phyloP scores from a whole-genome alignment of 805 yeast species.

The Kockiozyma suomiensis region DNA sequence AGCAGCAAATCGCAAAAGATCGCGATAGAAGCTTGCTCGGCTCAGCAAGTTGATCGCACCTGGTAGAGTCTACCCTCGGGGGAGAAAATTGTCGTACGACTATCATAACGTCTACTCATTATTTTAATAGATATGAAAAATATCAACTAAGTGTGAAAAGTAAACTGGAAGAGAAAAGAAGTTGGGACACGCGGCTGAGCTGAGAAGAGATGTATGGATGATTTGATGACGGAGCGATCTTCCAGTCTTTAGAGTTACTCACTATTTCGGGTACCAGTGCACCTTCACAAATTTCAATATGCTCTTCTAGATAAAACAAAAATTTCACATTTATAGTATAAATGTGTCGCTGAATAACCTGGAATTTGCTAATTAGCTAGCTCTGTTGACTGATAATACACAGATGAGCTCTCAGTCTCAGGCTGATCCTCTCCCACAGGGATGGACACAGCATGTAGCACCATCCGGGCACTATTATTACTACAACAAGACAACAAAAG shows the following conservation, averaged over 20 bases:
- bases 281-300: no score
- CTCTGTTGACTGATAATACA: not conserved
- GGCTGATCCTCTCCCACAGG: slow-evolving; percentile 35
- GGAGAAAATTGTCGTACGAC: slow-evolving; percentile 96
- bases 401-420: not conserved
- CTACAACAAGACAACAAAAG: slow-evolving; percentile 45
- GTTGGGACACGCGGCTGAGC: slow-evolving; percentile 9
- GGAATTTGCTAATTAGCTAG: no score
- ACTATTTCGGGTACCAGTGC: no score
- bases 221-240: slow-evolving; percentile 6
- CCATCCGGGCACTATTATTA: slow-evolving; percentile 48
- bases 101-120: slow-evolving; percentile 98
- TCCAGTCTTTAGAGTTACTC: not conserved
- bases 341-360: no score
- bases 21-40: not conserved
- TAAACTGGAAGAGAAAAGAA: no score
- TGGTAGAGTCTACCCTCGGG: slow-evolving; percentile 99
- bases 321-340: no score
- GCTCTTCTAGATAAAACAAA: no score
- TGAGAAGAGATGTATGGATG: not conserved
- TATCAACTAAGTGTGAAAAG: no score
- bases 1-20: no score
- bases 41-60: slow-evolving; percentile 45
- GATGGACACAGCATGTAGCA: slow-evolving; percentile 47
- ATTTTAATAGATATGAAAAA: no score